phyloP scores from a whole-genome alignment of 1,139 yeast species.

The Eremothecium coryli region DNA sequence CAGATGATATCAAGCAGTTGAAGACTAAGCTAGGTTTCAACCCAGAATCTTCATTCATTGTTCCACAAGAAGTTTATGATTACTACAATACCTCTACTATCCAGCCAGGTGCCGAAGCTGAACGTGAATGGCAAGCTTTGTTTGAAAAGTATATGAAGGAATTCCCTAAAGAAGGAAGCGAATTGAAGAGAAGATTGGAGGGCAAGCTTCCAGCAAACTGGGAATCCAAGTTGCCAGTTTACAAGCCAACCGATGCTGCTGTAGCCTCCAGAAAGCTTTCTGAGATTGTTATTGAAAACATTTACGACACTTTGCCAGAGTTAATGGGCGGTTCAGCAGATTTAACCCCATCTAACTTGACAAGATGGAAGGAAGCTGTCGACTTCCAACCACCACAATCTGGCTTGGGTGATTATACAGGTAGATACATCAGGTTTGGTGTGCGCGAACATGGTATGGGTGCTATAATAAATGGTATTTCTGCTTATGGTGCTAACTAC shows the following conservation, averaged over 20 bases:
- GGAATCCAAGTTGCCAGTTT: conserved; percentile 70
- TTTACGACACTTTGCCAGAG: conserved; percentile 71
- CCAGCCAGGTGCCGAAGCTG: conserved; percentile 53
- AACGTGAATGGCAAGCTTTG: conserved; percentile 64
- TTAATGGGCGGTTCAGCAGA: conserved; percentile 98
- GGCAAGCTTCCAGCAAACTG: conserved; percentile 81
- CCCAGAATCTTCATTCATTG: conserved; percentile 71
- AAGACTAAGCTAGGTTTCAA: conserved; percentile 81
- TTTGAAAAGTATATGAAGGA: conserved; percentile 54
- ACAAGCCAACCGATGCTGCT: conserved; percentile 69
- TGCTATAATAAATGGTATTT: conserved; percentile 96
- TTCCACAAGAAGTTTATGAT: conserved; percentile 77
- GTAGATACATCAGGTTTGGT: conserved; percentile 97
- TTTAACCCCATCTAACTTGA: conserved; percentile 94
- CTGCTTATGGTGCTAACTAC: conserved; percentile 90
- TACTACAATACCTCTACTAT: conserved; percentile 51
- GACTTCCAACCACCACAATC: conserved; percentile 91
- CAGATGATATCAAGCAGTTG: conserved; percentile 85
- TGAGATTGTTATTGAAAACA: conserved; percentile 63
- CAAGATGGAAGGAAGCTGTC: conserved; percentile 74
- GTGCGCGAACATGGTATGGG: conserved; percentile 99
- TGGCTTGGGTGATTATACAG: conserved; percentile 76
- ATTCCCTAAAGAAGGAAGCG: conserved; percentile 75
- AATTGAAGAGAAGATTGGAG: conserved; percentile 69
- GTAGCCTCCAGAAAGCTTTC: conserved; percentile 94